A percentile compares a stretch with the other conserved stretches of the same genome.
phyloP scores from a whole-genome alignment of 495 filamentous ascomycete genomes.

The Staphylotrichum longicolle region DNA sequence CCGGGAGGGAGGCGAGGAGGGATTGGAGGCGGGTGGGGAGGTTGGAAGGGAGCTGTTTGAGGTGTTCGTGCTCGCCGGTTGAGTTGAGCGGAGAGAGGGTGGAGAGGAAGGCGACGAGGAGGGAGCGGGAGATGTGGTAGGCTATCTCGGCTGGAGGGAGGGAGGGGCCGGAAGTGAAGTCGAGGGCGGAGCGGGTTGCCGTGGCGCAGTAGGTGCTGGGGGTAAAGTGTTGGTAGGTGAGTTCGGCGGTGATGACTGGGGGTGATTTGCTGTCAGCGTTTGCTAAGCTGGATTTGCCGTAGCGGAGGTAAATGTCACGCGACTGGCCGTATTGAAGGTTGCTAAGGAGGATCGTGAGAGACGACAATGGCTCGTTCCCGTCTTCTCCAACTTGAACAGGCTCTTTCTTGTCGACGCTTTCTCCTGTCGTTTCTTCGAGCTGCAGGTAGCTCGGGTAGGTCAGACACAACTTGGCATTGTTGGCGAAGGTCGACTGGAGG shows the following conservation, averaged over 20 bases:
- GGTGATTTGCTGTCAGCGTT: slow-evolving; percentile 2
- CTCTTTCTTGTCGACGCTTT: slow-evolving; percentile 30
- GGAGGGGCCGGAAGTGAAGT: neutral
- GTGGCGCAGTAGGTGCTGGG: neutral
- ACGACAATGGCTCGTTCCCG: slow-evolving; percentile 3
- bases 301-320: slow-evolving; percentile 43
- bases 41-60: slow-evolving; percentile 8
- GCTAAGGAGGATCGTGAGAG: slow-evolving; percentile 37
- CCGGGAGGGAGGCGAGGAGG: slow-evolving; percentile 34
- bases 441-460: slow-evolving; percentile 32
- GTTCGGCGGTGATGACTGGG: slow-evolving; percentile 27
- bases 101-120: slow-evolving; percentile 40
- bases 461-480: slow-evolving; percentile 35
- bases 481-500: slow-evolving; percentile 46
- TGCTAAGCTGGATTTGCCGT: neutral
- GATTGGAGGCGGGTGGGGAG: slow-evolving; percentile 13
- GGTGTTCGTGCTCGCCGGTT: slow-evolving; percentile 31
- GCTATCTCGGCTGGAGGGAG: slow-evolving; percentile 32
- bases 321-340: slow-evolving; percentile 51
- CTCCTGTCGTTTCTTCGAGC: slow-evolving; percentile 38
- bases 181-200: slow-evolving; percentile 13
- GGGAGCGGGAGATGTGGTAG: slow-evolving; percentile 46
- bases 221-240: slow-evolving; percentile 34
- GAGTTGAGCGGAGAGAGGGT: slow-evolving; percentile 31
- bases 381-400: slow-evolving; percentile 19